Evolutionary conservation across 768 basidiomycete genomes (phyloP).

Genomic region (Lentinula detonsa): DNA sequence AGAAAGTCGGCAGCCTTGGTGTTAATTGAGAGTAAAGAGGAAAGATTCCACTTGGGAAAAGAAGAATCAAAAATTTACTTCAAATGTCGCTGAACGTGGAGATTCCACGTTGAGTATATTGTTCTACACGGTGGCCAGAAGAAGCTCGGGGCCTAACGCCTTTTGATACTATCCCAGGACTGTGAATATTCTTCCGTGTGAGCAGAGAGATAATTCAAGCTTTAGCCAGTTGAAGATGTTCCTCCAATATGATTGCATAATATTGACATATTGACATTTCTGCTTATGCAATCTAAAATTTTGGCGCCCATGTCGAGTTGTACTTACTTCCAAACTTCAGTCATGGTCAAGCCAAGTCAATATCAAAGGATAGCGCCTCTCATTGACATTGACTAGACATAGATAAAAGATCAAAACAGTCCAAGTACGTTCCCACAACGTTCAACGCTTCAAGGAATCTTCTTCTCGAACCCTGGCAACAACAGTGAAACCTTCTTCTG

Average conservation of each 20-base stretch:
- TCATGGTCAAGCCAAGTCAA: too few relatives aligned
- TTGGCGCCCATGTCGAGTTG: not conserved
- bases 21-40: not conserved
- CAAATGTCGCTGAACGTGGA: not conserved
- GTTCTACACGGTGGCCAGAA: not conserved
- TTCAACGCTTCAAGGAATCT: too few relatives aligned
- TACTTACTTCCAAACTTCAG: too few relatives aligned
- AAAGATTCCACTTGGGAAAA: not conserved
- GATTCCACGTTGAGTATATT: not conserved
- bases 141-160: not conserved
- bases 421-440: too few relatives aligned
- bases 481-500: not conserved
- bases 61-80: not conserved
- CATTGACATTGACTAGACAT: too few relatives aligned
- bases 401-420: too few relatives aligned
- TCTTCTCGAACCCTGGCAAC: not conserved
- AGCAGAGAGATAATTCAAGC: not conserved
- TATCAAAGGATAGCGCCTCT: too few relatives aligned
- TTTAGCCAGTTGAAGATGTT: not conserved
- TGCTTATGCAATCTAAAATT: not conserved
- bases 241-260: not conserved
- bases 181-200: not conserved
- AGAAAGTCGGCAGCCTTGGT: not conserved
- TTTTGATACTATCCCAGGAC: not conserved
- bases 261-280: not conserved